A percentile compares a stretch with the other conserved stretches of the same genome.
Evolutionary conservation across 2,329 filamentous ascomycete species (phyloP).

Genomic region (Cladophialophora bantiana): DNA sequence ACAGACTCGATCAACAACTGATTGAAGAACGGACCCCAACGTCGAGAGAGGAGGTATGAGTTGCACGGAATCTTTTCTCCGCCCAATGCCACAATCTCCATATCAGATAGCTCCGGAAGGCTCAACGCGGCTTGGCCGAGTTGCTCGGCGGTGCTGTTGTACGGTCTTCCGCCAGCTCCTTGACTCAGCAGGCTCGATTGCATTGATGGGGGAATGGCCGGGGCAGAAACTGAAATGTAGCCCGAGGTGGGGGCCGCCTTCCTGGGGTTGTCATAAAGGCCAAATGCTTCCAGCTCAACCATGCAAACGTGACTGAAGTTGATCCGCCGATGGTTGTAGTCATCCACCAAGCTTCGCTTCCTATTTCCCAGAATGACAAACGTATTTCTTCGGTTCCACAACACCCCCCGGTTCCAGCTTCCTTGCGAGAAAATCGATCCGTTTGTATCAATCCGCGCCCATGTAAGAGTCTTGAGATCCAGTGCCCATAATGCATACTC

Average conservation of each 20-base stretch:
- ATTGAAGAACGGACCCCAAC: slow-evolving; percentile 97
- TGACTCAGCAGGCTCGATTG: slow-evolving; percentile 49
- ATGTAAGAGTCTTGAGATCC: slow-evolving; percentile 84
- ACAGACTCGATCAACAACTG: slow-evolving; percentile 83
- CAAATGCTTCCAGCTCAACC: slow-evolving; percentile 96
- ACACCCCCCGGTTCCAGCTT: slow-evolving; percentile 93
- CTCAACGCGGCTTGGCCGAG: slow-evolving; percentile 80
- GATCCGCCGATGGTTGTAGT: slow-evolving; percentile 97
- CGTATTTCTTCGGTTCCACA: slow-evolving; percentile 92
- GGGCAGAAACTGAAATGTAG: slow-evolving; percentile 81
- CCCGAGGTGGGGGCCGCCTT: slow-evolving; percentile 78
- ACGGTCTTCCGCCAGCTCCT: slow-evolving; percentile 76
- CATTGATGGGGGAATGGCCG: slow-evolving; percentile 66
- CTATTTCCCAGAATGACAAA: slow-evolving; percentile 96
- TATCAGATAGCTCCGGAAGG: slow-evolving; percentile 87
- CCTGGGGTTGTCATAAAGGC: slow-evolving; percentile 93
- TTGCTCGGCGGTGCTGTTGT: slow-evolving; percentile 81
- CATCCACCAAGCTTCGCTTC: slow-evolving; percentile 91
- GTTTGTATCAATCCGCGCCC: slow-evolving; percentile 94
- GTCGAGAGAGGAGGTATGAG: slow-evolving; percentile 81
- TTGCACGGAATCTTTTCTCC: slow-evolving; percentile 94
- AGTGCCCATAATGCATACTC: slow-evolving; percentile 97
- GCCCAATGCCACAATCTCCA: slow-evolving; percentile 92
- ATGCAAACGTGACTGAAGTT: slow-evolving; percentile 98
- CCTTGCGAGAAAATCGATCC: slow-evolving; percentile 94